A percentile compares a stretch with the other conserved stretches of the same genome.
Conservation (phyloP, 2,329 filamentous ascomycete genomes). For the Xylariaceae sp. region DNA sequence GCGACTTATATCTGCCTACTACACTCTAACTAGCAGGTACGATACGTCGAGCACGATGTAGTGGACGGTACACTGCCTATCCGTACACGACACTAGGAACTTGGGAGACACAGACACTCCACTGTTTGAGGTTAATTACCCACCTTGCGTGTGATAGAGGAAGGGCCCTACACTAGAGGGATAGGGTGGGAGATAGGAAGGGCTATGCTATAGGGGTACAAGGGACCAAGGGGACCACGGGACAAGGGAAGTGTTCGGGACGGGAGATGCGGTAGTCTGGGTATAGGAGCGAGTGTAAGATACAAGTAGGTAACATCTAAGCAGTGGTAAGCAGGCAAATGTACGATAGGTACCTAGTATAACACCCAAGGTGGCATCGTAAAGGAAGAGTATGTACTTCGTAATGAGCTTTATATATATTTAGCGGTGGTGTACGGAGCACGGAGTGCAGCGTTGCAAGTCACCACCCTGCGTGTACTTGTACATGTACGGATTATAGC, state of each 20-base stretch:
- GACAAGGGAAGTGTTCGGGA: no score
- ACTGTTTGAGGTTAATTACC: not conserved
- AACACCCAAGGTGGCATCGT: no score
- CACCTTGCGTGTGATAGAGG: not conserved
- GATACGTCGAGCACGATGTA: not conserved
- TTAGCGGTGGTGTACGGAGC: not conserved
- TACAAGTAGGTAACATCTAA: not conserved
- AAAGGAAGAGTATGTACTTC: not conserved
- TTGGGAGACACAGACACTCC: not conserved
- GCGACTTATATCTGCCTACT: not conserved
- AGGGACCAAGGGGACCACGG: not conserved
- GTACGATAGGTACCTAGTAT: no score
- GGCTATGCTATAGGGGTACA: not conserved
- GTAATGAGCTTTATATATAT: slow-evolving; percentile 6
- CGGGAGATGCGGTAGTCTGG: no score
- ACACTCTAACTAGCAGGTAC: not conserved
- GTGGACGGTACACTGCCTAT: not conserved
- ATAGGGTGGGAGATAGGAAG: not conserved
- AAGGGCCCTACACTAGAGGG: not conserved
- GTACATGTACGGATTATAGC: not conserved
- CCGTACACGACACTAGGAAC: not conserved
- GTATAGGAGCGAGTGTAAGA: no score
- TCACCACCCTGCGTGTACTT: not conserved
- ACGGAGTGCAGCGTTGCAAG: no score
- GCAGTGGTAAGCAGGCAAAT: no score